Evolutionary conservation across 495 filamentous ascomycete species (phyloP).

Genomic region (Acidomyces sp.): DNA sequence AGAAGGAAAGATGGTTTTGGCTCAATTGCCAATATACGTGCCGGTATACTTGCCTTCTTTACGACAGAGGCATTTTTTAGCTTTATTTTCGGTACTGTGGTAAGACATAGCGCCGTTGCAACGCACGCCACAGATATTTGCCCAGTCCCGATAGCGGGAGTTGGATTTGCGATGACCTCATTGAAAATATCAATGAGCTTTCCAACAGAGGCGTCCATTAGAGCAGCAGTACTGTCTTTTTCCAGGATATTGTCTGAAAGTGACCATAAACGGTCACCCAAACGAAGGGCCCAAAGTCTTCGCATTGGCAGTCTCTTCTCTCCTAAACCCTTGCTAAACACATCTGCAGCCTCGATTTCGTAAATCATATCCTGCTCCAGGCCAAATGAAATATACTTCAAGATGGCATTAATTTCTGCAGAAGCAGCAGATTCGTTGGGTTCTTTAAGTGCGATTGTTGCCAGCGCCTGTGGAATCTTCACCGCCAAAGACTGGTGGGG

Average conservation of each 20-base stretch:
- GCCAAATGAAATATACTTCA: constrained; percentile 45
- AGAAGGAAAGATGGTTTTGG: constrained; percentile 77
- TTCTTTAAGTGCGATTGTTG: constrained; percentile 58
- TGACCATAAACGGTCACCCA: constrained; percentile 58
- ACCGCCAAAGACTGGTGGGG: constrained; percentile 42
- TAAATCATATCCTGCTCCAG: constrained; percentile 44
- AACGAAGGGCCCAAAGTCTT: constrained; percentile 64
- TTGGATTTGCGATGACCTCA: constrained; percentile 63
- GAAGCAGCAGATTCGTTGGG: constrained; percentile 69
- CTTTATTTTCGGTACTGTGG: constrained; percentile 34
- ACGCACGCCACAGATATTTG: constrained; percentile 61
- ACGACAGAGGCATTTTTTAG: constrained; percentile 34
- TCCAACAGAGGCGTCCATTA: constrained; percentile 46
- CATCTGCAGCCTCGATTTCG: constrained; percentile 50
- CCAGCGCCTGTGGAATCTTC: constrained; percentile 53
- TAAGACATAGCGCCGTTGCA: constrained; percentile 45
- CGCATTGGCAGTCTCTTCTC: constrained; percentile 73
- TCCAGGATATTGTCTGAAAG: constrained; percentile 31
- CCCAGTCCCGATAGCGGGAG: constrained; percentile 62
- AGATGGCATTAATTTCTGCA: constrained; percentile 59
- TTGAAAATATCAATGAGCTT: constrained; percentile 61
- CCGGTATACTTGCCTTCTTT: constrained; percentile 46
- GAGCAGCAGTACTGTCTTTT: constrained; percentile 29
- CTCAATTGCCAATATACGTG: constrained; percentile 47
- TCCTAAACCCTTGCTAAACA: constrained; percentile 63